Conservation (phyloP, 768 basidiomycete genomes). For the Serpula lacrymans region DNA sequence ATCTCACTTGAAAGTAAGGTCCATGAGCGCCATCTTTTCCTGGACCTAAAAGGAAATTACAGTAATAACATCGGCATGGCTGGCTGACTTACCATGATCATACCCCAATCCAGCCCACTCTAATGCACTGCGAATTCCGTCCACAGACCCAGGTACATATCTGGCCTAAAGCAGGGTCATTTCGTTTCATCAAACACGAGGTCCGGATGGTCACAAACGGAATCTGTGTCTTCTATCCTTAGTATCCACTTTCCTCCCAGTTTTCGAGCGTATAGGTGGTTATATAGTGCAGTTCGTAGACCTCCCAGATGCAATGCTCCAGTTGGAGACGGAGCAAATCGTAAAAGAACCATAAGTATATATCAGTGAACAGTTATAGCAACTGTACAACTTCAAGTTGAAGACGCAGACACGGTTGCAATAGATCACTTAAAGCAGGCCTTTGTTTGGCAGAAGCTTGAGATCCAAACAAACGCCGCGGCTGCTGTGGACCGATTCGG, state of each 20-base stretch:
- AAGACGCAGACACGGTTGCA: no score
- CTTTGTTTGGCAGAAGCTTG: no score
- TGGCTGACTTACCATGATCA: constrained; percentile 69
- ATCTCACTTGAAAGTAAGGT: constrained; percentile 80
- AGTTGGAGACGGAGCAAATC: constrained; percentile 97
- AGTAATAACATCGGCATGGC: background rate
- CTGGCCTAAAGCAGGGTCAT: constrained; percentile 50
- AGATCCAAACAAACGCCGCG: no score
- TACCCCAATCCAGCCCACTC: constrained; percentile 91
- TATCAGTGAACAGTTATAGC: background rate
- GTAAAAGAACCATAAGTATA: constrained; percentile 55
- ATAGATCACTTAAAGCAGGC: no score
- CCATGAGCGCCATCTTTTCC: constrained; percentile 69
- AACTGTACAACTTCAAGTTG: no score
- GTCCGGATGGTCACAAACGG: constrained; percentile 45
- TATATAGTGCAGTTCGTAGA: constrained; percentile 90
- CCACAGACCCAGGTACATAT: constrained; percentile 79
- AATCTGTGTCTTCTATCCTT: constrained; percentile 93
- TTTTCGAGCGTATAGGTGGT: constrained; percentile 81
- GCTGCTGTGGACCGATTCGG: no score
- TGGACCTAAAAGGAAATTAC: constrained; percentile 53
- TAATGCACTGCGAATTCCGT: constrained; percentile 70
- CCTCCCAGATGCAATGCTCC: constrained; percentile 94
- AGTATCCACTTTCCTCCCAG: constrained; percentile 86
- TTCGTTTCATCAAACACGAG: background rate